Evolutionary conservation across 129 eudicot genomes (phyloP).

Genomic region (Arctium lappa): DNA sequence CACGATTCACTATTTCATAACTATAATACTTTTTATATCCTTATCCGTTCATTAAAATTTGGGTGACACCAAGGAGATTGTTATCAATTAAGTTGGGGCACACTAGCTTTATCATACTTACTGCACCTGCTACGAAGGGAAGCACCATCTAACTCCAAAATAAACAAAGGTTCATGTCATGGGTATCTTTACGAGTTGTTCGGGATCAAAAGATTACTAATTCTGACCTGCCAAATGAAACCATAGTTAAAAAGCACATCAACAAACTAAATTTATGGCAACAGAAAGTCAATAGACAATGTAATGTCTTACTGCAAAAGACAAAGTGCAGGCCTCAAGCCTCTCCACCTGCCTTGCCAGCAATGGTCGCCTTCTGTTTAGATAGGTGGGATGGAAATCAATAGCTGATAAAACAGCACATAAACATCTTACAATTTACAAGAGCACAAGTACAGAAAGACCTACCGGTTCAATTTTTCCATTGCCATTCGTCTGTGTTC

Average conservation of each 20-base stretch:
- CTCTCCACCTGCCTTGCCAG: slow-evolving; percentile 59
- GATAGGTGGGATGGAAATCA: not conserved
- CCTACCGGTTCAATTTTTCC: slow-evolving; percentile 43
- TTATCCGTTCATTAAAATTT: not conserved
- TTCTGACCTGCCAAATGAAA: slow-evolving; percentile 33
- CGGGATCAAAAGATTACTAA: slow-evolving; percentile 12
- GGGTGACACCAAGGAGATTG: slow-evolving; percentile 29
- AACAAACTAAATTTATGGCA: not conserved
- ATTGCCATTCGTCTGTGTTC: slow-evolving; percentile 38
- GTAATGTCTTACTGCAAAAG: slow-evolving; percentile 28
- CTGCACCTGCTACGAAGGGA: slow-evolving; percentile 24
- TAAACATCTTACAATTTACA: not conserved
- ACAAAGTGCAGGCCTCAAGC: slow-evolving; percentile 28
- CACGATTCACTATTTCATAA: not conserved
- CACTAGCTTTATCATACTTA: slow-evolving; percentile 27
- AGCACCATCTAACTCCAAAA: slow-evolving; percentile 23
- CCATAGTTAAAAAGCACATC: not conserved
- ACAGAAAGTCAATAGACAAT: not conserved
- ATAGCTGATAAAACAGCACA: not conserved
- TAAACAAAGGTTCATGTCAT: slow-evolving; percentile 13
- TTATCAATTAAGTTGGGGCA: slow-evolving; percentile 31
- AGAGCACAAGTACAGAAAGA: not conserved
- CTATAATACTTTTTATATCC: not conserved
- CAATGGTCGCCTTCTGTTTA: slow-evolving; percentile 48
- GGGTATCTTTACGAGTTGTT: slow-evolving; percentile 23